Base-by-base conservation (phyloP, 306 rosid genomes). In the Dryas drummondii region DNA sequence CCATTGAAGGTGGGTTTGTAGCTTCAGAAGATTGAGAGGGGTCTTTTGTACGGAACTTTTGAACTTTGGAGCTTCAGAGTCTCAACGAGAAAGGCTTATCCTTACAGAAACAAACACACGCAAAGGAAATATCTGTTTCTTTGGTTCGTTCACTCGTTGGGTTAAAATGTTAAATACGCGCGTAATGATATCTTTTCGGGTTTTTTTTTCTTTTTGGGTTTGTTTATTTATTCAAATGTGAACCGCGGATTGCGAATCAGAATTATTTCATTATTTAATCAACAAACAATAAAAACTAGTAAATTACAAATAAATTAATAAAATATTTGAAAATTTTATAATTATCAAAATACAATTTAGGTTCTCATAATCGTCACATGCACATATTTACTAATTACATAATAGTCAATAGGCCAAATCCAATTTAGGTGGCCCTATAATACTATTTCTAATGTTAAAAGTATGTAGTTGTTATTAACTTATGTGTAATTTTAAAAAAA, bases 1-100 rank as follows among this genome's bases (percentile, higher is more conserved):
- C 90, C 98, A 93, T 93, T 84, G 73, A 58, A 71, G 75, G 17
- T 50, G 60, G 59, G 27, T 40, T 32, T 3, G 19, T 53, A 40
- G 69, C n/a, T 75, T 6, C 65, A 19, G 65, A 22, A 27, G 58
- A 53, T 47, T 61, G 44, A 6, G 27, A 41, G 79, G 19, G 53
- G 65, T 22, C 11, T 63, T 56, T 27, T 27, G 68, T 59, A 3
- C 1, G 9, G 49, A 44, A 66, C 44, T 15, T 45, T 27, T 14
- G 68, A 27, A 72, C 58, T 58, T 46, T 63, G 37, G 37, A 32
- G 37, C 15, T 66, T 47, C 44, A 22, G 26, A 63, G 27, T 16
- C 6, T 63, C 68, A 5, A 45, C 16, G 26, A 53, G 44, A 6
- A 19, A 45, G 56, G 62, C 48, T 77, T 79, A 79, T 70, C 76